Conservation (phyloP, 106 monocot species). For the Vanilla planifolia region DNA sequence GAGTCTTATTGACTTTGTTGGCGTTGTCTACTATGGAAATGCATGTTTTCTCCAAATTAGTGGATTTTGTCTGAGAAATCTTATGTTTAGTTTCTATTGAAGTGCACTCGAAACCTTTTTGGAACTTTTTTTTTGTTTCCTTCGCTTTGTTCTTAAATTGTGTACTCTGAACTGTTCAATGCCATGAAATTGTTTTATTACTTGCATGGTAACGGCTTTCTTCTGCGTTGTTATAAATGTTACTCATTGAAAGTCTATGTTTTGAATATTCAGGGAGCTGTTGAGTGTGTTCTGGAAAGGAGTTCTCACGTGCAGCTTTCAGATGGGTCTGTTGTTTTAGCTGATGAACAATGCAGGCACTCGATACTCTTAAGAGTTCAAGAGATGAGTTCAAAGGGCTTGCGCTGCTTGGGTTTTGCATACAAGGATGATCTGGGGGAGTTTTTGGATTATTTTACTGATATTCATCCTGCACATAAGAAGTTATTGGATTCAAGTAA, state of each 20-base stretch:
- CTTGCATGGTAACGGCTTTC: no score
- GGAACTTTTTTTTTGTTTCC: not conserved
- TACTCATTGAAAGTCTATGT: no score
- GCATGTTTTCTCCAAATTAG: no score
- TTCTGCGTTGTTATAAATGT: no score
- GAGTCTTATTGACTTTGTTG: no score
- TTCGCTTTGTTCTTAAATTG: not conserved
- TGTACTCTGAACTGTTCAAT: not conserved
- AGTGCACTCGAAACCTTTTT: no score
- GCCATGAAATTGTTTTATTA: no score
- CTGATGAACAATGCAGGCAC: constrained; percentile 37
- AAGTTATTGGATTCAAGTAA: constrained; percentile 57
- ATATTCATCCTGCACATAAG: constrained; percentile 48
- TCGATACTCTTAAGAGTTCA: constrained; percentile 36
- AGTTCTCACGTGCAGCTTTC: constrained; percentile 38
- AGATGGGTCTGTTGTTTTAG: constrained; percentile 49
- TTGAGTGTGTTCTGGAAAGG: constrained; percentile 57
- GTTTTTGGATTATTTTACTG: constrained; percentile 49
- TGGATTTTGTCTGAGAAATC: no score
- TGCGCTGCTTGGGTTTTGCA: constrained; percentile 68
- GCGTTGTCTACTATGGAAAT: no score
- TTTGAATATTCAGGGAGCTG: constrained; percentile 45
- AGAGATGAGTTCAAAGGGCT: constrained; percentile 71
- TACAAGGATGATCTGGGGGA: constrained; percentile 62
- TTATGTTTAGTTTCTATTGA: no score